Evolutionary conservation across 169 alveolate species (phyloP).

Genomic region (Eimeria tenella): DNA sequence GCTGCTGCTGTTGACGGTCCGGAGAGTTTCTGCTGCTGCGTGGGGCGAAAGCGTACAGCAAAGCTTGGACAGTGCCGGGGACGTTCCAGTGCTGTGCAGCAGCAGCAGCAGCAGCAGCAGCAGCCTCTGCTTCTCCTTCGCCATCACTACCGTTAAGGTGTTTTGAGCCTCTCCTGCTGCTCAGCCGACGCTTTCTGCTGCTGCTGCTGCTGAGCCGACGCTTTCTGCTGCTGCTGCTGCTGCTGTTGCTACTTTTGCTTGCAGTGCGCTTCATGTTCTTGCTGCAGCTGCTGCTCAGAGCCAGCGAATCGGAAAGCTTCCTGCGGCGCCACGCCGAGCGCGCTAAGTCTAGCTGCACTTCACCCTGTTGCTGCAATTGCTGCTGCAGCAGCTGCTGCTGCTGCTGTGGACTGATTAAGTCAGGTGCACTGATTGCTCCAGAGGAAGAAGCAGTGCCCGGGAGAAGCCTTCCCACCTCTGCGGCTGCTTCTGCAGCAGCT

Average conservation of each 20-base stretch:
- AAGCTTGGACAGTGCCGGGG: background rate
- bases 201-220: constrained; percentile 24
- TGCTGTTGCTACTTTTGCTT: constrained; percentile 42
- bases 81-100: constrained; percentile 53
- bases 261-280: background rate
- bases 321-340: background rate
- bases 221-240: constrained; percentile 22
- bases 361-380: background rate
- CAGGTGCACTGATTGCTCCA: background rate
- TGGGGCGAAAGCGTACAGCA: constrained; percentile 18
- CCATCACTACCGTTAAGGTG: background rate
- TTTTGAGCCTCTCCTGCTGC: background rate
- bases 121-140: constrained; percentile 4
- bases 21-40: background rate
- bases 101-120: constrained; percentile 62
- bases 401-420: background rate
- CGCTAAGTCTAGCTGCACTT: background rate
- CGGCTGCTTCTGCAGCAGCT: background rate
- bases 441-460: background rate
- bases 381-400: constrained; percentile 1
- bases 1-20: background rate
- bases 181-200: background rate
- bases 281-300: constrained; percentile 51
- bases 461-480: background rate
- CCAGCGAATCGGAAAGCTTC: background rate